Conservation (phyloP, 2,329 filamentous ascomycete genomes). For the Curvularia spicifera region DNA sequence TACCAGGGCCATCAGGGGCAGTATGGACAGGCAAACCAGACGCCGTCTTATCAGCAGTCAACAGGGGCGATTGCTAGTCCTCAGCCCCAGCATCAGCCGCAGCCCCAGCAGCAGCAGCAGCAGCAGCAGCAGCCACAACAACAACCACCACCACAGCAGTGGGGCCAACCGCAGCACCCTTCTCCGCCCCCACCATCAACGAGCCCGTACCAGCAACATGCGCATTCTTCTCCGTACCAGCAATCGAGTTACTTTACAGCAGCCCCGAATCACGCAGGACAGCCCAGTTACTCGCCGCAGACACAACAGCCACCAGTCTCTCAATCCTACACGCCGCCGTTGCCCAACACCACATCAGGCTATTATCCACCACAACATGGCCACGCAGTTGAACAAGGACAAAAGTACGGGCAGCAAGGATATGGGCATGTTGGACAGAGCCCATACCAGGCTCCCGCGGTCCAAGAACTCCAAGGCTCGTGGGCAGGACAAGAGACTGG, state of each 20-base stretch:
- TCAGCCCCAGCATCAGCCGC: slow-evolving; percentile 23
- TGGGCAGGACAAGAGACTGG: slow-evolving; percentile 37
- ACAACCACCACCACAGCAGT: slow-evolving; percentile 17
- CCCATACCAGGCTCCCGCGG: neutral
- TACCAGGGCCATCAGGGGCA: slow-evolving; percentile 45
- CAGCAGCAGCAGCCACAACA: slow-evolving; percentile 18
- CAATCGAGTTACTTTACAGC: slow-evolving; percentile 34
- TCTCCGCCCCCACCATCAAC: slow-evolving; percentile 21
- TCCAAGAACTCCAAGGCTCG: slow-evolving; percentile 9
- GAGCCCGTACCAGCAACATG: slow-evolving; percentile 32
- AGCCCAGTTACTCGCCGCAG: slow-evolving; percentile 40
- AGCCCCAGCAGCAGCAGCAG: slow-evolving; percentile 15
- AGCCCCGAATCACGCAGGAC: slow-evolving; percentile 27
- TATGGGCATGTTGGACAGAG: slow-evolving; percentile 27
- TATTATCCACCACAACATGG: slow-evolving; percentile 14
- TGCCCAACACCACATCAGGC: slow-evolving; percentile 15
- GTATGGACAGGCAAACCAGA: slow-evolving; percentile 28
- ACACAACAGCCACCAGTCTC: slow-evolving; percentile 12
- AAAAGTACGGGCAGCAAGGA: slow-evolving; percentile 11
- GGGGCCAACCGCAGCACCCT: slow-evolving; percentile 25
- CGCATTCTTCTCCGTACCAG: slow-evolving; percentile 20
- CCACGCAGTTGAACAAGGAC: neutral
- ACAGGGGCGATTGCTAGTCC: slow-evolving; percentile 21
- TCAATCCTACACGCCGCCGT: slow-evolving; percentile 22
- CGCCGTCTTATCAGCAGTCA: slow-evolving; percentile 28